Evolutionary conservation across 1,284 basidiomycete genomes (phyloP).

Genomic region (Pholiota adiposa): DNA sequence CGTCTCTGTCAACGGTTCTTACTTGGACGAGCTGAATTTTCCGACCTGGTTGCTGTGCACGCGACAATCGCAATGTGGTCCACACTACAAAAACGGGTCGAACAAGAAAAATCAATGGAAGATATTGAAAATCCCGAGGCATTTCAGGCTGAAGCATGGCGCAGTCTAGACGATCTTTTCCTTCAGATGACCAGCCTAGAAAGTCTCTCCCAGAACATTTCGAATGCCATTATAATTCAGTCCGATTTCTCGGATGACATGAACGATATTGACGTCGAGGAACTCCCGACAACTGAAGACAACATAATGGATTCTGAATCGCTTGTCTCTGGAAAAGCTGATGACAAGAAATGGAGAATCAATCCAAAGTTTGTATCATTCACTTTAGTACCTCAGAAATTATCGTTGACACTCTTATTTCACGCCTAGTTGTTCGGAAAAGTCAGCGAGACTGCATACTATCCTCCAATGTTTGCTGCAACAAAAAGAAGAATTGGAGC

Average conservation of each 20-base stretch:
- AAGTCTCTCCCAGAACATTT: slow-evolving; percentile 62
- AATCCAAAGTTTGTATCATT: slow-evolving; percentile 64
- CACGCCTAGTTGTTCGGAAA: slow-evolving; percentile 75
- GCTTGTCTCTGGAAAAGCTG: slow-evolving; percentile 7
- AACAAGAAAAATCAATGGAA: slow-evolving; percentile 62
- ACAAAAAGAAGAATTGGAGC: slow-evolving; percentile 57
- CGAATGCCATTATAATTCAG: slow-evolving; percentile 19
- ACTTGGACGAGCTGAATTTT: slow-evolving; percentile 68
- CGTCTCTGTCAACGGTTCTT: slow-evolving; percentile 84
- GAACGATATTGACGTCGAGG: neutral
- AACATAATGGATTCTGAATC: slow-evolving; percentile 4
- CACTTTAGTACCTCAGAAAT: neutral
- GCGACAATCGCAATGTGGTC: slow-evolving; percentile 65
- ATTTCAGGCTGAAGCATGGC: slow-evolving; percentile 51
- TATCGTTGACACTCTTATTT: slow-evolving; percentile 4
- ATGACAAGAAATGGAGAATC: slow-evolving; percentile 59
- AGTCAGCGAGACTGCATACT: slow-evolving; percentile 58
- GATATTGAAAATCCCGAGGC: slow-evolving; percentile 34
- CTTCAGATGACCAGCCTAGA: slow-evolving; percentile 59
- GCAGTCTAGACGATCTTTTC: slow-evolving; percentile 58
- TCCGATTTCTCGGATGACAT: slow-evolving; percentile 2
- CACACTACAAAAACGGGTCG: slow-evolving; percentile 50
- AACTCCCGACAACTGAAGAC: slow-evolving; percentile 19
- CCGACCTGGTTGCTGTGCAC: slow-evolving; percentile 69
- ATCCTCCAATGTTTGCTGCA: slow-evolving; percentile 49